Conservation (phyloP, 208 protist genomes). For the Phytomonas francai region DNA sequence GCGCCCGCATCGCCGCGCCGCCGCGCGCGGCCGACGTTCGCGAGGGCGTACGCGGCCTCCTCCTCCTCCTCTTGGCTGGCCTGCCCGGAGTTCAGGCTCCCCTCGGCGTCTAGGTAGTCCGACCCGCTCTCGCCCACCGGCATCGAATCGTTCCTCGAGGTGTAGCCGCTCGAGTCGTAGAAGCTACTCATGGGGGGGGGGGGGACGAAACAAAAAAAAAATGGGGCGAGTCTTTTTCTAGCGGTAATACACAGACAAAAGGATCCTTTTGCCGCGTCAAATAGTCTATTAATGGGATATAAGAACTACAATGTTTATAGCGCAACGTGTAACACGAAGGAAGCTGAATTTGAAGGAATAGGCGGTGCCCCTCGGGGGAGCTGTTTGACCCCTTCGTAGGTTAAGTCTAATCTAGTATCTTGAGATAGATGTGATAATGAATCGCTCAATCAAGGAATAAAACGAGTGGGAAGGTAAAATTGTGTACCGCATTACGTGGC, state of each 20-base stretch:
- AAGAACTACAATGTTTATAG: not conserved
- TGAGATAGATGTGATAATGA: not conserved
- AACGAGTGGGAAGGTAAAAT: not conserved
- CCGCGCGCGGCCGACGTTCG: constrained; percentile 5
- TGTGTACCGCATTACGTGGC: not conserved
- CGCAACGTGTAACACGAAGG: not conserved
- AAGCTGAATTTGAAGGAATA: not conserved
- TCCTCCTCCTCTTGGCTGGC: constrained; percentile 5
- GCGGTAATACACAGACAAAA: not conserved
- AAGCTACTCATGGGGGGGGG: constrained; percentile 43
- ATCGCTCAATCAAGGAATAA: not conserved
- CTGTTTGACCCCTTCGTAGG: not conserved
- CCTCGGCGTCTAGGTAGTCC: constrained; percentile 32
- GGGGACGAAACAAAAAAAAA: not conserved
- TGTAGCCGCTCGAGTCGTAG: constrained; percentile 41
- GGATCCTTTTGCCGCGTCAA: not conserved
- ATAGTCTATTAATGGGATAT: not conserved
- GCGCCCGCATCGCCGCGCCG: not conserved
- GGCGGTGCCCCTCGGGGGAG: not conserved
- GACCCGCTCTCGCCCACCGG: constrained; percentile 28
- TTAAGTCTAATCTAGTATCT: not conserved
- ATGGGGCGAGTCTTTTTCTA: not conserved
- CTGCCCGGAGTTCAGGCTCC: constrained; percentile 13
- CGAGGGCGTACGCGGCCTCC: constrained; percentile 17
- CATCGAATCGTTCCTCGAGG: constrained; percentile 45